Evolutionary conservation across 2,329 filamentous ascomycete genomes (phyloP), one percentile per base, ranked within the genome.

Genomic region (Microdochium trichocladiopsis): DNA sequence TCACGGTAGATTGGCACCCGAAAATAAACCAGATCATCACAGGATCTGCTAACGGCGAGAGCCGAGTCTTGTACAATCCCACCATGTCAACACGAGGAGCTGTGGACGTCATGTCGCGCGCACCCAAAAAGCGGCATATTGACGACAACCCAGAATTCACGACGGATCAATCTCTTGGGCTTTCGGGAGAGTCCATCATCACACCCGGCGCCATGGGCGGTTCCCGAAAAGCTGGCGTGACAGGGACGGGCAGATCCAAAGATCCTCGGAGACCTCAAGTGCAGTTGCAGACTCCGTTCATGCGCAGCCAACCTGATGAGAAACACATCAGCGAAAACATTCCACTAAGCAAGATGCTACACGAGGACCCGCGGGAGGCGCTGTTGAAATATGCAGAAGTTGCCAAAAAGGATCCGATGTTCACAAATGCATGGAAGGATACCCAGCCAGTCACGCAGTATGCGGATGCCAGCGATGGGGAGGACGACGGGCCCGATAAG

Each of bases 21-120:
- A 95, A 91, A 69, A 83, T 99, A 64, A 97, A 99, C 66, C 94
- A 99, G 65, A 96, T 99, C 62, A 71, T 97, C 57, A 95, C 93
- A 9, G 93, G 92, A 53, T 96, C 93, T 47, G 90, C 90, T 50
- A 96, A 96, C 63, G 85, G 86, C 52, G 88, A 95, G 69, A 91
- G 88, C 0, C 93, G 92, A 63, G 80, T 97, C 43, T 84, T 99
- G 48, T 99, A 94, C 73, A 93, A 88, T 63, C 94, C 94, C 2
- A 82, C 77, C n/a, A 85, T 84, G 60, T 99, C 94, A 22, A 79
- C 68, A 12, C 85, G 84, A 55, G 94, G 94, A 53, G 94, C 92
- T 3, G 85, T 91, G 52, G 84, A 90, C 55, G 88, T 97, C 58
- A 91, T 99, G 84, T 92, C 88, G 56, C 89, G 90, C 63, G 91